Base-by-base conservation (phyloP, 2,329 filamentous ascomycete genomes). In the Coccinonectria pachysandricola region DNA sequence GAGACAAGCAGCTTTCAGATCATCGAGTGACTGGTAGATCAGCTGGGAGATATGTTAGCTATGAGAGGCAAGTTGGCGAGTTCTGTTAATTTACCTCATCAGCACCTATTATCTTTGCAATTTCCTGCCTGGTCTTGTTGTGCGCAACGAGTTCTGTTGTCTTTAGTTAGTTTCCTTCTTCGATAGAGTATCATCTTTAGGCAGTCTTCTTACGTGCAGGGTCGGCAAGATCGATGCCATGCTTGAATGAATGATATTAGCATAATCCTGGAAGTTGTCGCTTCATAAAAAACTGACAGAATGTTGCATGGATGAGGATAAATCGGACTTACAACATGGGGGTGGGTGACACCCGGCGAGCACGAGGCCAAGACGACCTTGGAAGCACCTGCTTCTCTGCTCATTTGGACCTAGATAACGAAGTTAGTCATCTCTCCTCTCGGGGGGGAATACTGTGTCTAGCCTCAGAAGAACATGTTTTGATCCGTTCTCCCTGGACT, bases 361-460 rank as follows among this genome's bases (percentile, higher is more conserved):
- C 84, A 93, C 26, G 75, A 83, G 26, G 79, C 79, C 45, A 95
- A 83, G 45, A 86, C 79, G 26, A 94, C 80, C 50, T 80, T 83
- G 42, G 70, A 75, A 2, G 87, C 87, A 12, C 81, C 82, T 8
- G 80, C 78, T 58, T 94, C 86, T 26, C 79, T 69, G 8, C 82
- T 84, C 86, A 94, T 93, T 34, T 49, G 46, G 6, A 57, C 49
- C 47, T 53, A 30, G 1, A 34, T 7, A 5, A 12, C 13, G 13
- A 17, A 19, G 12, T 12, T 9, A 16, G 8, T n/a, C 9, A 16
- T n/a, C n/a, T n/a, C n/a, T n/a, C n/a, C n/a, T n/a, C n/a, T n/a
- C n/a, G n/a, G n/a, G n/a, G n/a, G n/a, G n/a, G n/a, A n/a, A n/a
- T n/a, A n/a, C n/a, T n/a, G n/a, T n/a, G n/a, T n/a, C n/a, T n/a